Base-by-base conservation (phyloP, 1,284 basidiomycete species). In the Apiotrichum sp. region DNA sequence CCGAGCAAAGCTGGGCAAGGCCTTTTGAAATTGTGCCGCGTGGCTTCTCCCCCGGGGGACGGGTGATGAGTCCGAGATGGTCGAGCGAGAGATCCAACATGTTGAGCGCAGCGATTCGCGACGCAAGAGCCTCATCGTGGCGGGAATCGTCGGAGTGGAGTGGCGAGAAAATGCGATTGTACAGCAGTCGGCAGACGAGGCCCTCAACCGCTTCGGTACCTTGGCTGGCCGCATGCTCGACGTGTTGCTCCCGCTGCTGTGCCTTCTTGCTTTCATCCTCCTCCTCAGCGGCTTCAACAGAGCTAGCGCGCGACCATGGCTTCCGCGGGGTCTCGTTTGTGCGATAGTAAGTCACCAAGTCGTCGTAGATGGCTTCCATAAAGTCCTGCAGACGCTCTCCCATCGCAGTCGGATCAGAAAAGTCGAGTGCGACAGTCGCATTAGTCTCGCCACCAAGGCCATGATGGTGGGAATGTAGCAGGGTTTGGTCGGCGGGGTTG, bases 21-120 rank as follows among this genome's bases (percentile, higher is more conserved):
- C 84, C 84, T 4, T 79, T 65, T 4, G 69, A 70, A 1, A 80
- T 80, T 0, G 78, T 76, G 0, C 77, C 73, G n/a, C 76, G 66
- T 10, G 79, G 74, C 14, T 68, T 52, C 33, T 69, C 68, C n/a
- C 35, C 61, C 35, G 64, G 67, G 1, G 68, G 86, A 75, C 68
- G 88, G 77, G 79, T 76, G n/a, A 78, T 75, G 4, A 97, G 81
- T 5, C 93, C 93, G 1, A 98, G 82, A 73, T 96, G 91, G 42
- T 87, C 85, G 16, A 97, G 78, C 2, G 84, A 82, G 0, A 98
- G 78, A 68, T 96, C 93, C 0, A 96, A 79, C 79, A 92, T 83
- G 65, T 93, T 93, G 44, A 98, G 79, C 0, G 91, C 93, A 8
- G 89, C 89, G 29, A 97, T 86, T 4, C 92, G 84, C 63, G 86